These are phyloP conservation scores for Panaeolus papilionaceus DNA, from an alignment of 768 basidiomycete species.

Conservation along the genomic window DNA sequence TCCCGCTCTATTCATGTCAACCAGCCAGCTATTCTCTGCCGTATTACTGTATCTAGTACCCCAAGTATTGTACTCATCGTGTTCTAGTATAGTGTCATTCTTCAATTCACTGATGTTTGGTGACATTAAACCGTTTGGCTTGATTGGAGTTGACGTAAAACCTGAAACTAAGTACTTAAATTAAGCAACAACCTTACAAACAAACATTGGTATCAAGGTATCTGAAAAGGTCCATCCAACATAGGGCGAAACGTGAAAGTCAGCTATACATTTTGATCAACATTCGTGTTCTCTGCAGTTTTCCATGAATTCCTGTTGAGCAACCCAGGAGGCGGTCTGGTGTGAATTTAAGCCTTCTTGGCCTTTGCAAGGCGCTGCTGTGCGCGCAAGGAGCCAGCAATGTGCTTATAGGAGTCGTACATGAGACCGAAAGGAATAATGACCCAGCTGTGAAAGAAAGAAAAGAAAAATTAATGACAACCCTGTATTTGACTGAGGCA, in stretches of 20 bases:
- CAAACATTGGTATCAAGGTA: too few relatives aligned
- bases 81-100: conserved; percentile 14
- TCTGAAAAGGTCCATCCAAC: too few relatives aligned
- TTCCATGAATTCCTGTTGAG: background rate
- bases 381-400: conserved; percentile 63
- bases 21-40: background rate
- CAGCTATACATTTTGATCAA: too few relatives aligned
- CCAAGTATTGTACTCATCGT: conserved; percentile 6
- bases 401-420: conserved; percentile 77
- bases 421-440: conserved; percentile 77
- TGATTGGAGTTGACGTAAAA: background rate
- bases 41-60: conserved; percentile 10
- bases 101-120: conserved; percentile 2
- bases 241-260: too few relatives aligned
- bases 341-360: conserved; percentile 40
- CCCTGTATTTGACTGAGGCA: background rate
- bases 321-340: background rate
- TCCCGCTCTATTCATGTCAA: background rate
- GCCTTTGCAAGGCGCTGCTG: conserved; percentile 36
- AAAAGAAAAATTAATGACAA: background rate
- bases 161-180: background rate
- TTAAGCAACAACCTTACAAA: background rate
- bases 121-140: background rate
- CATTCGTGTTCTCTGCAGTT: too few relatives aligned
- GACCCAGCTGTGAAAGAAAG: conserved; percentile 67